phyloP scores from a whole-genome alignment of 495 filamentous ascomycete species.

The Penicillium simplicissimum region DNA sequence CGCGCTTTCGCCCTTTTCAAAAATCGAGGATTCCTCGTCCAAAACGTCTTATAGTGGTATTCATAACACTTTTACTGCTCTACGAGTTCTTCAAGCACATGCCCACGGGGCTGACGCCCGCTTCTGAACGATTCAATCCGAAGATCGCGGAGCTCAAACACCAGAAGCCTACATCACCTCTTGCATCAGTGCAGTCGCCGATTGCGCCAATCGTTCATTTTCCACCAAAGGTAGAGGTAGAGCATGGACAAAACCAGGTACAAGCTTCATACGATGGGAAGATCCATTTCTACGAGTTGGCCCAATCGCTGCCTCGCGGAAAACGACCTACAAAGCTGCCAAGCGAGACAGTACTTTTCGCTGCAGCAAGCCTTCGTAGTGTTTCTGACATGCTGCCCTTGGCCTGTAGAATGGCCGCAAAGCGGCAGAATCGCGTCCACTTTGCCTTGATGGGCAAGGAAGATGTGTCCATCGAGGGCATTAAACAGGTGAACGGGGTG shows the following conservation, averaged over 20 bases:
- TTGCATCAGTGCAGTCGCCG: constrained; percentile 11
- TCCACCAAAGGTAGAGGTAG: constrained; percentile 10
- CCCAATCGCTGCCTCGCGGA: constrained; percentile 47
- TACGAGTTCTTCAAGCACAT: constrained; percentile 59
- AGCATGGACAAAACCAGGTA: constrained; percentile 4
- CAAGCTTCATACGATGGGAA: constrained; percentile 50
- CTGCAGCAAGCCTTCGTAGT: constrained; percentile 50
- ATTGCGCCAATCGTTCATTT: constrained; percentile 9
- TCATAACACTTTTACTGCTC: constrained; percentile 45
- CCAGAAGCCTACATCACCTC: constrained; percentile 9
- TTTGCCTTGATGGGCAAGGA: constrained; percentile 57
- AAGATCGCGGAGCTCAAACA: constrained; percentile 26
- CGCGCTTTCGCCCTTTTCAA: constrained; percentile 29
- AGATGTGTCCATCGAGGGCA: constrained; percentile 51
- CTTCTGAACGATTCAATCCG: constrained; percentile 32
- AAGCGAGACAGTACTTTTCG: constrained; percentile 51
- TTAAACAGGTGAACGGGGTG: constrained; percentile 52
- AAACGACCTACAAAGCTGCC: constrained; percentile 26
- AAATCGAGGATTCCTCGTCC: constrained; percentile 40
- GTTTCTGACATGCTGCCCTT: constrained; percentile 54
- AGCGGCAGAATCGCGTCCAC: constrained; percentile 51
- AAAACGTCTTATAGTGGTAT: constrained; percentile 43
- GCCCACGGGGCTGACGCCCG: constrained; percentile 44
- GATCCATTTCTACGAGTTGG: constrained; percentile 57
- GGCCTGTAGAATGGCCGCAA: constrained; percentile 54